Evolutionary conservation across 129 eudicot genomes (phyloP).

Genomic region (Apium graveolens): DNA sequence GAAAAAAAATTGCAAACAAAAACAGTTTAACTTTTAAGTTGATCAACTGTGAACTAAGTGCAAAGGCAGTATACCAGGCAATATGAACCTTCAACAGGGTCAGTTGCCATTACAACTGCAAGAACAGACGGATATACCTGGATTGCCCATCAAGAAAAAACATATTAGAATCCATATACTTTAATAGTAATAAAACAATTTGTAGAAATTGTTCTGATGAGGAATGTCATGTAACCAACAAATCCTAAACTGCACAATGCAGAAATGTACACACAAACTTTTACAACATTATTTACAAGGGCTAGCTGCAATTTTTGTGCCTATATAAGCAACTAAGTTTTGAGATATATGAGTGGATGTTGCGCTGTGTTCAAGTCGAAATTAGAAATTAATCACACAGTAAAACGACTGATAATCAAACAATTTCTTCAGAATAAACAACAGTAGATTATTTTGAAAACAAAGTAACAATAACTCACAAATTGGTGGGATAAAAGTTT

Average conservation of each 20-base stretch:
- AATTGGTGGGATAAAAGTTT: background rate
- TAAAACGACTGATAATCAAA: background rate
- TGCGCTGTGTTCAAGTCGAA: background rate
- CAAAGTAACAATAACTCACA: background rate
- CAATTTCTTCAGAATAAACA: background rate
- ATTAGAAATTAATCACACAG: background rate
- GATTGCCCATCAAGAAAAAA: background rate
- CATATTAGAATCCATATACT: background rate
- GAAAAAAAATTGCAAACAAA: background rate
- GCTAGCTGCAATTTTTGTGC: no score
- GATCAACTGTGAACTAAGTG: background rate
- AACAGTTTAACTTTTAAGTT: background rate
- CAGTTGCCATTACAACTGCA: slow-evolving; percentile 81
- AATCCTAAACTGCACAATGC: background rate
- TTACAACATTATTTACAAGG: no score
- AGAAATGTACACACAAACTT: no score
- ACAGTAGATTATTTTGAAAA: background rate
- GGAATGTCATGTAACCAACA: no score
- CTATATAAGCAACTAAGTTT: background rate
- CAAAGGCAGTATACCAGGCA: slow-evolving; percentile 57
- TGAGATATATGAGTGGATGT: background rate
- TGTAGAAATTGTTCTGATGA: background rate
- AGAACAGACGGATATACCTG: slow-evolving; percentile 1
- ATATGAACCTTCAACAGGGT: slow-evolving; percentile 79
- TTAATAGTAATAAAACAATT: background rate